Base-by-base conservation (phyloP, 2,329 filamentous ascomycete genomes). In the Podosphaera fusca region DNA sequence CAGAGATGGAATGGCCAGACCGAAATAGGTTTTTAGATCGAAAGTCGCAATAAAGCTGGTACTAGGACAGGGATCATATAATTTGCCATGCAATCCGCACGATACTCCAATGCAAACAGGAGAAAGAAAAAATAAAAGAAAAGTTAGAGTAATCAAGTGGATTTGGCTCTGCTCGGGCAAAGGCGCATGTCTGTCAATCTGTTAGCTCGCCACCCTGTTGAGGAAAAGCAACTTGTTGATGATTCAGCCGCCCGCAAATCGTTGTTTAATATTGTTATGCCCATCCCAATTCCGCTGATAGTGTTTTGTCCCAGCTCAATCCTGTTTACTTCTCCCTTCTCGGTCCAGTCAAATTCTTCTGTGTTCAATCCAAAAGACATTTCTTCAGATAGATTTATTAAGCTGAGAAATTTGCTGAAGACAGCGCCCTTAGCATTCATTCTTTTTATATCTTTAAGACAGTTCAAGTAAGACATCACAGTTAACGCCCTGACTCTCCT, bases 121-220 rank as follows among this genome's bases (percentile, higher is more conserved):
- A 10, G 35, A 38, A 38, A 38, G 5, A 38, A 38, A 10, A 10
- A 38, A 10, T 5, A 38, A 38, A 38, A 38, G 10, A 38, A 38
- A 38, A 10, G 35, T 10, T 38, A 38, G 10, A 38, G 35, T 38
- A 21, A 21, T 21, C 21, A 38, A 38, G 10, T 5, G 35, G 35
- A 10, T 38, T 66, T 49, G 45, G 29, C 8, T 49, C 8, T 12
- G 45, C 45, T 49, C 45, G 45, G 29, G 45, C 45, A 49, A 49
- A 49, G 45, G 45, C 45, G 45, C 45, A 49, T 49, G 45, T 49
- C 29, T 3, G 29, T 49, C n/a, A 21, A 8, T 12, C 8, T n/a
- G n/a, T n/a, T 30, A 21, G 29, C 45, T 30, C n/a, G 45, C 29
- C n/a, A 30, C 35, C 45, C 45, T 49, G 45, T 49, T 49, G n/a